Percentiles rank a stretch among this genome's conserved stretches.
Conservation (phyloP, 2,329 filamentous ascomycete species). For the Scedosporium minutisporum region DNA sequence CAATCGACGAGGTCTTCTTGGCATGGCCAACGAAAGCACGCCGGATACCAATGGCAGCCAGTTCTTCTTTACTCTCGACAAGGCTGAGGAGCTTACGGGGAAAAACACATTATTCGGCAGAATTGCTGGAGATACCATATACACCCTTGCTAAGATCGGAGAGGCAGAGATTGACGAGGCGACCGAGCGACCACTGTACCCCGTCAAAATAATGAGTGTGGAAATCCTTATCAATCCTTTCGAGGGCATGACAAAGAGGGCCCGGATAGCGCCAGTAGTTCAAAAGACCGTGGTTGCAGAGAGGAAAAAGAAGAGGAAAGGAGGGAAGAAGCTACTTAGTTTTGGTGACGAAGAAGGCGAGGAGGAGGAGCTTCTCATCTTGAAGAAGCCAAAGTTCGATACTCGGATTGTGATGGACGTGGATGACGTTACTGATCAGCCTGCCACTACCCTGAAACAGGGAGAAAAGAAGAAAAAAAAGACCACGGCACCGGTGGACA, state of each 20-base stretch:
- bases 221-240: conserved; percentile 78
- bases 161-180: conserved; percentile 74
- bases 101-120: conserved; percentile 92
- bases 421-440: conserved; percentile 29
- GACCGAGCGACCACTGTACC: conserved; percentile 76
- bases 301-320: conserved; percentile 57
- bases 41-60: conserved; percentile 83
- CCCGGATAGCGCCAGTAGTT: conserved; percentile 18
- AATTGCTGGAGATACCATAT: conserved; percentile 88
- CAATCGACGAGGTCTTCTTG: conserved; percentile 79
- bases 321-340: conserved; percentile 66
- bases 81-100: conserved; percentile 72
- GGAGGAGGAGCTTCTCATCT: conserved; percentile 21
- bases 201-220: conserved; percentile 63
- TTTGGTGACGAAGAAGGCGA: conserved; percentile 65
- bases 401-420: conserved; percentile 59
- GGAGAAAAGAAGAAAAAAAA: conserved; percentile 21
- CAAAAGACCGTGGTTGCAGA: conserved; percentile 25
- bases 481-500: conserved; percentile 14
- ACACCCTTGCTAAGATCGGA: conserved; percentile 88
- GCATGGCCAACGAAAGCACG: conserved; percentile 85
- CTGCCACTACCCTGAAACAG: conserved; percentile 18
- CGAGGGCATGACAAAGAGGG: conserved; percentile 64
- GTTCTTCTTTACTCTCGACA: conserved; percentile 90
- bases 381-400: conserved; percentile 71